phyloP scores from a whole-genome alignment of 169 alveolate genomes.

The Perkinsus marinus region DNA sequence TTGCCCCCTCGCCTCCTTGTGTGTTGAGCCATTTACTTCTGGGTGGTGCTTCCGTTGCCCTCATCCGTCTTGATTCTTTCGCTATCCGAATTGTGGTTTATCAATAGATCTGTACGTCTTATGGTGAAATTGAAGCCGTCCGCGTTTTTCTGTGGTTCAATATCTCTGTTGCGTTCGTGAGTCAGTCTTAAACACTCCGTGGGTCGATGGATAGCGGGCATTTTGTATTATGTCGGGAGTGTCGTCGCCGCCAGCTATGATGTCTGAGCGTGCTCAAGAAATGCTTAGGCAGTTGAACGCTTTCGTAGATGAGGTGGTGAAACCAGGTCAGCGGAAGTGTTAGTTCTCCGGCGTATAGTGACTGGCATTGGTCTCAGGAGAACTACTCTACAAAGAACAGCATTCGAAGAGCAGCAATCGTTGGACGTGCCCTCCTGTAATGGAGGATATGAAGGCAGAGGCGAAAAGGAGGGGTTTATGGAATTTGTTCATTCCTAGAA shows the following conservation, averaged over 20 bases:
- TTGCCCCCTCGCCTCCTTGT: no score
- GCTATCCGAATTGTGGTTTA: not conserved
- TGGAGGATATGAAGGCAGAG: not conserved
- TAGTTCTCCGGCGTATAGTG: not conserved
- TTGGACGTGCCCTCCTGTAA: not conserved
- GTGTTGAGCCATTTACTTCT: no score
- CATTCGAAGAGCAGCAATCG: not conserved
- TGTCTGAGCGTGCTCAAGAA: not conserved
- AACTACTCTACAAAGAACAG: not conserved
- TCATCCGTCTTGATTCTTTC: not conserved
- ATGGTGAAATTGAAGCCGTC: not conserved
- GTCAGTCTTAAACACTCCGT: no score
- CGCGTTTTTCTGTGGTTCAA: not conserved
- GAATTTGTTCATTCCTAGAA: constrained; percentile 33
- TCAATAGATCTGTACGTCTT: not conserved
- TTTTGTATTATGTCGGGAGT: not conserved
- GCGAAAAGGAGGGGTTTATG: constrained; percentile 38
- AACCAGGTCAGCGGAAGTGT: not conserved
- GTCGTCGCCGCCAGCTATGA: not conserved
- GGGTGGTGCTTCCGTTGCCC: not conserved
- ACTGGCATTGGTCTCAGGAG: not conserved
- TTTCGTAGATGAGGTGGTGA: not conserved
- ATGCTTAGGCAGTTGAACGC: not conserved
- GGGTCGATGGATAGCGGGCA: not conserved
- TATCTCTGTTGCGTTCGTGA: no score